Evolutionary conservation across 257 asterid genomes (phyloP).

Genomic region (Fraxinus excelsior): DNA sequence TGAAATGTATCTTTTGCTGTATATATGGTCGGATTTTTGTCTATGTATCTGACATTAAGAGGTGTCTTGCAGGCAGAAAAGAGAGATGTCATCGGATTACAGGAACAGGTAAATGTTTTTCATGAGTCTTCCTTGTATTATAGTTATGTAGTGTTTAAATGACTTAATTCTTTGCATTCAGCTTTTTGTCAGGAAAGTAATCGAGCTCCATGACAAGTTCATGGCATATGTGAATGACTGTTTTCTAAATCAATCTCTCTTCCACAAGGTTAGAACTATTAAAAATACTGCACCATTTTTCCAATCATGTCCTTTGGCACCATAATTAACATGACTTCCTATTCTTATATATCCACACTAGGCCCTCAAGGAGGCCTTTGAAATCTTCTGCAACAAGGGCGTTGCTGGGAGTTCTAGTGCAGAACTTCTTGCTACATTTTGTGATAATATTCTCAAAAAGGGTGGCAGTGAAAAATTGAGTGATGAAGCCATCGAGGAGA

Average conservation of each 20-base stretch:
- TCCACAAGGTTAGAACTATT: constrained; percentile 31
- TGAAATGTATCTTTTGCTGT: constrained; percentile 14
- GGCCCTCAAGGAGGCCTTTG: constrained; percentile 79
- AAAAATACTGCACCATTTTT: constrained; percentile 5
- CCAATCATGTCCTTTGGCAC: background rate
- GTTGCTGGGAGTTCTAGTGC: constrained; percentile 69
- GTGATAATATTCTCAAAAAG: constrained; percentile 68
- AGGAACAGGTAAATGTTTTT: constrained; percentile 67
- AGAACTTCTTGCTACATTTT: constrained; percentile 70
- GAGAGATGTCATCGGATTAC: constrained; percentile 77
- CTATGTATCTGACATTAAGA: constrained; percentile 7
- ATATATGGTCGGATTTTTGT: constrained; percentile 4
- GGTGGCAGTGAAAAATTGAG: constrained; percentile 71
- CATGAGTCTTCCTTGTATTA: constrained; percentile 8
- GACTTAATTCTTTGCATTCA: constrained; percentile 26
- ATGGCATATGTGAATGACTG: constrained; percentile 27
- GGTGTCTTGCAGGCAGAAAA: constrained; percentile 61
- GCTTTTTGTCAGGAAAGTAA: constrained; percentile 38
- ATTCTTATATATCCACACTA: constrained; percentile 17
- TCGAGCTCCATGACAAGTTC: constrained; percentile 32
- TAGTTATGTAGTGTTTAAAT: constrained; percentile 8
- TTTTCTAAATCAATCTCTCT: constrained; percentile 26
- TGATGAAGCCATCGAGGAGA: constrained; percentile 72
- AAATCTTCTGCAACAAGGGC: constrained; percentile 67
- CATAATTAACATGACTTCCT: constrained; percentile 12